Evolutionary conservation across 2,329 filamentous ascomycete species (phyloP).

Genomic region (Aspergillus pseudotamarii): DNA sequence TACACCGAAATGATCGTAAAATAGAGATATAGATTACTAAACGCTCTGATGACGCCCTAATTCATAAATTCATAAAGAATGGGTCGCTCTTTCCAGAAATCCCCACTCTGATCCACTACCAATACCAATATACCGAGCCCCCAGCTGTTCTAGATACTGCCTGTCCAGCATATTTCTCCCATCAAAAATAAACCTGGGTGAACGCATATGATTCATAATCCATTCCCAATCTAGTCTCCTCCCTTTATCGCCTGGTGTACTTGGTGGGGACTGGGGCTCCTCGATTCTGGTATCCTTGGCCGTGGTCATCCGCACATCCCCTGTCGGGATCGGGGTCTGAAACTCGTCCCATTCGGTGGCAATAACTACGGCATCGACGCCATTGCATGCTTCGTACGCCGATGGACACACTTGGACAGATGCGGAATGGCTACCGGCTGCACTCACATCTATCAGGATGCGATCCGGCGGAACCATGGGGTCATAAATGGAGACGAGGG

Average conservation of each 20-base stretch:
- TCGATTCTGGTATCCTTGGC: conserved; percentile 9
- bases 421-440: background rate
- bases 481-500: conserved; percentile 39
- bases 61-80: background rate
- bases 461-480: conserved; percentile 34
- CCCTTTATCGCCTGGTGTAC: background rate
- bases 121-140: conserved; percentile 35
- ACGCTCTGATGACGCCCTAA: background rate
- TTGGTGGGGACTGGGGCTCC: background rate
- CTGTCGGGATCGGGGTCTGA: conserved; percentile 22
- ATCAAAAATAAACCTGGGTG: conserved; percentile 53
- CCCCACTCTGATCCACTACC: conserved; percentile 18
- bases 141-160: conserved; percentile 31
- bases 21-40: background rate
- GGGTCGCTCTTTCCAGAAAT: background rate
- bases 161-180: conserved; percentile 39
- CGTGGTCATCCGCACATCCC: background rate
- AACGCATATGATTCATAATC: conserved; percentile 44
- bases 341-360: conserved; percentile 58
- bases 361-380: conserved; percentile 50
- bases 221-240: conserved; percentile 43
- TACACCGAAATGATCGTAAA: background rate
- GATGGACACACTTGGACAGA: background rate
- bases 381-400: conserved; percentile 47
- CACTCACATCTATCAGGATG: conserved; percentile 35